Conservation (phyloP, 179 eudicot species). For the Silene vulgaris region DNA sequence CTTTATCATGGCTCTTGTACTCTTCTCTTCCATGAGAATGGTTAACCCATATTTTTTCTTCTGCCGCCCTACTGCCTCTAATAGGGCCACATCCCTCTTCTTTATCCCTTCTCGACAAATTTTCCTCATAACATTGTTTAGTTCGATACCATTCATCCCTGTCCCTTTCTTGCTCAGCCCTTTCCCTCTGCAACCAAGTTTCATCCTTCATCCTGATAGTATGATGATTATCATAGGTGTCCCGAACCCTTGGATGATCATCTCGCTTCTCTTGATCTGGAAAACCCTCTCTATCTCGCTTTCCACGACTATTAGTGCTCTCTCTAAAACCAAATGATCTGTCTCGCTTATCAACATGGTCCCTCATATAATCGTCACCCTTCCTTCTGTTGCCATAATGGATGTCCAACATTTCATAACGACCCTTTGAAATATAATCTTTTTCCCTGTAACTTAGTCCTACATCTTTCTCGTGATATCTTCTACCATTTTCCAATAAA, state of each 20-base stretch:
- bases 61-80: constrained; percentile 43
- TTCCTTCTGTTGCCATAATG: constrained; percentile 58
- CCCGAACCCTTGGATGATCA: constrained; percentile 47
- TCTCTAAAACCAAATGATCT: constrained; percentile 50
- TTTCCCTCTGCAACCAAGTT: constrained; percentile 60
- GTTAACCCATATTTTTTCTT: constrained; percentile 57
- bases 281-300: constrained; percentile 72
- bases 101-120: constrained; percentile 54
- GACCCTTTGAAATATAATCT: constrained; percentile 48
- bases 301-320: constrained; percentile 46
- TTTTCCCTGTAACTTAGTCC: constrained; percentile 58
- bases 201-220: constrained; percentile 65
- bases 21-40: constrained; percentile 67
- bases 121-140: constrained; percentile 58
- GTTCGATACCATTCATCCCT: constrained; percentile 65
- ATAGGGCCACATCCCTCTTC: constrained; percentile 48
- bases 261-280: constrained; percentile 60
- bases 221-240: constrained; percentile 44
- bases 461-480: constrained; percentile 50
- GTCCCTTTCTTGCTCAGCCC: constrained; percentile 65
- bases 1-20: constrained; percentile 52
- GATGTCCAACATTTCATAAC: constrained; percentile 51
- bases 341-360: constrained; percentile 58
- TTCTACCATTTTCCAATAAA: constrained; percentile 54
- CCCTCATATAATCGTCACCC: constrained; percentile 56